A percentile compares a stretch with the other conserved stretches of the same genome.
phyloP scores from a whole-genome alignment of 2,329 filamentous ascomycete genomes.

The Atkinsonella hypoxylon region DNA sequence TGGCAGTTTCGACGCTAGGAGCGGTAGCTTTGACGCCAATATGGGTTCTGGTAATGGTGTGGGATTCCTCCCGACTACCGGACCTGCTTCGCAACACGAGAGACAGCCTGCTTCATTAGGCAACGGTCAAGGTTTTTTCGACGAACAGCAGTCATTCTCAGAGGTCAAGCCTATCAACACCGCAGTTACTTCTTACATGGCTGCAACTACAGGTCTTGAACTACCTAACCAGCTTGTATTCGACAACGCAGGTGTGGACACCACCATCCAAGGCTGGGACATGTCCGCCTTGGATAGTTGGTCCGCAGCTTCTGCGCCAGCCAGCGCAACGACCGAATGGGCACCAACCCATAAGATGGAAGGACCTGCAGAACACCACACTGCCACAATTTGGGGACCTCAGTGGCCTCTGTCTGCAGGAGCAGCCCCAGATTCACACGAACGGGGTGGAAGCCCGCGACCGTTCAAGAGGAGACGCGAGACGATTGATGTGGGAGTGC shows the following conservation, averaged over 20 bases:
- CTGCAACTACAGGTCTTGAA: constrained; percentile 19
- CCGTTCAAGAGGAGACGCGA: constrained; percentile 26
- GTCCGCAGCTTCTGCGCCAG: constrained; percentile 14
- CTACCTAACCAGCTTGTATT: constrained; percentile 22
- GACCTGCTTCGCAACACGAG: constrained; percentile 13
- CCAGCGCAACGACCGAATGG: constrained; percentile 21
- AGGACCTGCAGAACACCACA: constrained; percentile 9
- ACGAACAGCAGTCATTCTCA: constrained; percentile 18
- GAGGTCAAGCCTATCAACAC: constrained; percentile 24
- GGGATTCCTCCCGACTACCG: constrained; percentile 19
- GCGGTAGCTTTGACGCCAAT: constrained; percentile 30
- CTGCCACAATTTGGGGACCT: constrained; percentile 23
- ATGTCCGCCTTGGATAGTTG: constrained; percentile 25
- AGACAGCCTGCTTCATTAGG: constrained; percentile 14
- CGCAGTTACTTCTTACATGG: constrained; percentile 18
- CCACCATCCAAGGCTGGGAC: constrained; percentile 25
- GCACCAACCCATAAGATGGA: constrained; percentile 20
- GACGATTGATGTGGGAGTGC: constrained; percentile 19
- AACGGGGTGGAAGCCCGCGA: constrained; percentile 23
- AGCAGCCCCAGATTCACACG: constrained; percentile 12
- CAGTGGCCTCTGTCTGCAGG: constrained; percentile 22
- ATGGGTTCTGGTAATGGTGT: constrained; percentile 19
- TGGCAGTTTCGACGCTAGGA: constrained; percentile 5
- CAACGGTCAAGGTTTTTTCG: constrained; percentile 20
- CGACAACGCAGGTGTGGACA: constrained; percentile 20